Conservation (phyloP, 2,329 filamentous ascomycete species). For the Neoscytalidium dimidiatum region DNA sequence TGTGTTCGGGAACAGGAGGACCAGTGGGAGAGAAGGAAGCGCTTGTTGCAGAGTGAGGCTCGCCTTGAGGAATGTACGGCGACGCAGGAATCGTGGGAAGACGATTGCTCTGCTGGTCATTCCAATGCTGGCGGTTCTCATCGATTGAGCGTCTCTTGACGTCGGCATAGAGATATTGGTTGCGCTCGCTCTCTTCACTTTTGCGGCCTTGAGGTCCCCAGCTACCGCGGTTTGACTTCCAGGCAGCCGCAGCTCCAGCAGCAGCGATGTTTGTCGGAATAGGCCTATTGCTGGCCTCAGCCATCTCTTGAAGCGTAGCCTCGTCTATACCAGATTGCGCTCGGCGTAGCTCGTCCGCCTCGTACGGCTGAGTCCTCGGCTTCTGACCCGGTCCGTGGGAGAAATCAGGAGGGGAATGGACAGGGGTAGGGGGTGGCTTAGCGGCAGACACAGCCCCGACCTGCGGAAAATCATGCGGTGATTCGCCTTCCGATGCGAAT, state of each 20-base stretch:
- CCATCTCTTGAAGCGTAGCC: slow-evolving; percentile 78
- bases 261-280: slow-evolving; percentile 38
- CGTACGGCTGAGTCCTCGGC: slow-evolving; percentile 69
- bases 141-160: slow-evolving; percentile 7
- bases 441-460: slow-evolving; percentile 36
- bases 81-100: slow-evolving; percentile 51
- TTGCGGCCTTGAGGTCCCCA: slow-evolving; percentile 27
- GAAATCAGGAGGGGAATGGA: slow-evolving; percentile 77
- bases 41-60: slow-evolving; percentile 26
- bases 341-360: slow-evolving; percentile 74
- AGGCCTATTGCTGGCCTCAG: slow-evolving; percentile 63
- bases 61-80: slow-evolving; percentile 43
- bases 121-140: slow-evolving; percentile 9
- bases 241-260: slow-evolving; percentile 43
- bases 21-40: slow-evolving; percentile 32
- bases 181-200: slow-evolving; percentile 34
- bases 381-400: slow-evolving; percentile 71
- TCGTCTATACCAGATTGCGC: slow-evolving; percentile 83
- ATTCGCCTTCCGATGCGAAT: slow-evolving; percentile 21
- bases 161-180: slow-evolving; percentile 2
- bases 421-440: slow-evolving; percentile 66
- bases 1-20: slow-evolving; percentile 40
- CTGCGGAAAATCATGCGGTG: slow-evolving; percentile 31
- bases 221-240: slow-evolving; percentile 35
- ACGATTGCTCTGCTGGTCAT: slow-evolving; percentile 34